Base-by-base conservation (phyloP, 2,329 filamentous ascomycete species). In the Ceratocystiopsis sp. region DNA sequence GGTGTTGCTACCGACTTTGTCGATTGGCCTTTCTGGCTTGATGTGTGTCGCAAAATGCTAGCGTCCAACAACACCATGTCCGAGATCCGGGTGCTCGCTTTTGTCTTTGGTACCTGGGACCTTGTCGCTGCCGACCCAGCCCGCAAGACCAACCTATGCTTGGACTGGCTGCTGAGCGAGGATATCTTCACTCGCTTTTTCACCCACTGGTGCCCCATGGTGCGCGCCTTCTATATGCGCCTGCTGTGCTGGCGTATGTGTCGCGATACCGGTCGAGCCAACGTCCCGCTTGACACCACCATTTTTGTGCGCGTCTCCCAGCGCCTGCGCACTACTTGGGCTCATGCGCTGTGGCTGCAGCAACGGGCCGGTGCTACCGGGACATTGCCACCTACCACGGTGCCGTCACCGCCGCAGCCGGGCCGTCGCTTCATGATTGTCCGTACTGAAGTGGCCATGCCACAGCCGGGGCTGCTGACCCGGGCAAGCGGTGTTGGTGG, bases 181-280 rank as follows among this genome's bases (percentile, higher is more conserved):
- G 68, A 78, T 21, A 72, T 80, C 2, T 94, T 94, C 57, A 76
- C 83, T 54, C 75, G 74, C 47, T 78, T 85, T 48, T 95, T 94
- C 62, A 89, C 82, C 55, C 85, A 94, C 54, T 94, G 87, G 86
- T 93, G 84, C 54, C 85, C 87, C 0, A 93, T 94, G 87, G 84
- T 94, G 18, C 75, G 87, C 47, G 81, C 85, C 14, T 95, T 94
- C 59, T 95, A 80, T 57, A 91, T 93, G 73, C 83, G 87, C 39
- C 64, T 95, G 41, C 61, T 94, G 18, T 93, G 85, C 60, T 95
- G 87, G 87, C 75, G 86, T 46, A 66, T 95, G 40, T 89, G 82
- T 50, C 72, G 87, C 49, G 82, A 81, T 54, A 73, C 78, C 42
- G 84, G 79, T 15, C 73, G 70, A 39, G 66, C 74, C 18, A 73